Base-by-base conservation (phyloP, 1,139 yeast species). In the Yamadazyma atlantica region DNA sequence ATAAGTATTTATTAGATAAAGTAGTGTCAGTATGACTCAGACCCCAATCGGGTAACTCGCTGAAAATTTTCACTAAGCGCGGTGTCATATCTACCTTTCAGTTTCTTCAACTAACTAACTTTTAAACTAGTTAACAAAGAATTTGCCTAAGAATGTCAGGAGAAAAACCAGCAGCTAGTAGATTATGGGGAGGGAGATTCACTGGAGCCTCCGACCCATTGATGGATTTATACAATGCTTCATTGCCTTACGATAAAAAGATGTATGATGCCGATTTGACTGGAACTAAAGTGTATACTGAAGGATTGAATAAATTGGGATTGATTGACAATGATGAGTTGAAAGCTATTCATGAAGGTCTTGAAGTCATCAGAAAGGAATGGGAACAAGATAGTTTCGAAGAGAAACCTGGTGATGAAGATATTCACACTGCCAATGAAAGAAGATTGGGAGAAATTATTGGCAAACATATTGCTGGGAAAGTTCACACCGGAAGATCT, bases 181-280 rank as follows among this genome's bases (percentile, higher is more conserved):
- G 84, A 62, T 75, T 94, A 49, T 92, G 99, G 99, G 99, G 99
- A 51, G 99, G 99, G 57, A 81, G 99, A 62, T 92, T 92, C 67
- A 92, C 98, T 41, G 97, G 94, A 2, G 92, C 92, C 47, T 82
- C 96, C 17, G 99, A 92, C 54, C 98, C 99, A 6, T 71, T 92
- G 57, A 92, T 92, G 99, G 95, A 92, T 59, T 73, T 89, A 40
- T 92, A 92, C 73, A 94, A 92, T 66, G 96, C 97, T 2, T 90
- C 97, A 1, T 71, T 92, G 49, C 97, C 98, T 2, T 94, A 92
- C 55, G 99, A 92, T 64, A 76, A 90, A 69, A 83, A 78, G 55
- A 92, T 92, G 97, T 92, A 85, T 66, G 82, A 79, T 39, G 97
- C 95, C 4, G 99, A 92, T 64, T 71, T 92, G 51, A 86, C 85